Conservation (phyloP, 2,329 filamentous ascomycete species). For the Neofusicoccum umdonicola region DNA sequence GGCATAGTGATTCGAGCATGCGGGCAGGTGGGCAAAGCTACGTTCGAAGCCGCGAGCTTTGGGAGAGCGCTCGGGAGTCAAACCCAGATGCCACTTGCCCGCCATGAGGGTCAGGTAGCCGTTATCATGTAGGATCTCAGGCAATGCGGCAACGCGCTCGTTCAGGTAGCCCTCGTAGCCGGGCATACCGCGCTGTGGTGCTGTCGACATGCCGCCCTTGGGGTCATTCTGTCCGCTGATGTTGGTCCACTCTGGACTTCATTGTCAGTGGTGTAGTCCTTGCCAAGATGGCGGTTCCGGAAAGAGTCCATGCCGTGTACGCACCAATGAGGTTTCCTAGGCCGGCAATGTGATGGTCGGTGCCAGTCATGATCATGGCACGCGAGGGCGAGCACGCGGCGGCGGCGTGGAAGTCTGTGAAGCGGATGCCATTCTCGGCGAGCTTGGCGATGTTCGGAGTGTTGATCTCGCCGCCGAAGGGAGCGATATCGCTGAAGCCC, state of each 20-base stretch:
- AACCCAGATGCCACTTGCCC: conserved; percentile 63
- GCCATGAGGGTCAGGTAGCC: conserved; percentile 62
- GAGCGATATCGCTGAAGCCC: conserved; percentile 59
- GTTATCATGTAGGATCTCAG: conserved; percentile 57
- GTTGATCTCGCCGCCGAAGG: conserved; percentile 60
- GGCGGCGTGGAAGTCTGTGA: conserved; percentile 65
- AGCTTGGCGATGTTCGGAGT: conserved; percentile 59
- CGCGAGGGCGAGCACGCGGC: conserved; percentile 64
- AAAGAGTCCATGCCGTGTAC: background rate
- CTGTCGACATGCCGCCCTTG: conserved; percentile 51
- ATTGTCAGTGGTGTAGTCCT: background rate
- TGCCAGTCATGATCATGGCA: conserved; percentile 66
- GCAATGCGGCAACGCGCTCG: conserved; percentile 56
- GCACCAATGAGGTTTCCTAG: conserved; percentile 44
- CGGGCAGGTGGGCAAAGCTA: conserved; percentile 58
- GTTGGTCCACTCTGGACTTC: conserved; percentile 51
- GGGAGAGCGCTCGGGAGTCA: conserved; percentile 57
- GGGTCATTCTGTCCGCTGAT: conserved; percentile 54
- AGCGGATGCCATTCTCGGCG: conserved; percentile 51
- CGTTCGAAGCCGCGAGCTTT: conserved; percentile 58
- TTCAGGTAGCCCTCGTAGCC: conserved; percentile 66
- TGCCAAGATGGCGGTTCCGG: background rate
- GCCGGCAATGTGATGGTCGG: conserved; percentile 60
- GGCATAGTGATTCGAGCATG: conserved; percentile 49
- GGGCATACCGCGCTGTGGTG: conserved; percentile 56